Base-by-base conservation (phyloP, 1,139 yeast genomes). In the Candida tropicalis region DNA sequence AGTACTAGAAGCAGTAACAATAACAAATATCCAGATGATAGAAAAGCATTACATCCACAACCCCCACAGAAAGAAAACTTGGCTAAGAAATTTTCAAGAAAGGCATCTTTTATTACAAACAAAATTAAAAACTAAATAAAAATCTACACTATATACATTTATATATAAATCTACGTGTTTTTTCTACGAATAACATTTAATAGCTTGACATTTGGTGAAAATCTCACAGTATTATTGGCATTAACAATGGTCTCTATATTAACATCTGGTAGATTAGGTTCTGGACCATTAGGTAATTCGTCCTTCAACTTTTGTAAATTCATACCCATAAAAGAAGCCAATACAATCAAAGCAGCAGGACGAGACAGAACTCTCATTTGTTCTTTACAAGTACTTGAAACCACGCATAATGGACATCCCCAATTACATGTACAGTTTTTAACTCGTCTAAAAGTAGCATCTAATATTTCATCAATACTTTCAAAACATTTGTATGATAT, bases 381-480 rank as follows among this genome's bases (percentile, higher is more conserved):
- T 60, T 93, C 99, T 44, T 82, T 80, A 63, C 99, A 93, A 45
- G 78, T 79, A 2, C 87, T 70, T 1, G 88, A 84, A 2, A 91
- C 87, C 23, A 87, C 82, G 67, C 99, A 93, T 39, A 80, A 79
- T 0, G 96, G 96, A 63, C 99, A 93, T 0, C 99, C 99, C 77
- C 83, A 79, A 3, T 75, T 81, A 67, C 98, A 93, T 1, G 77
- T 75, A 60, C 99, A 93, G 10, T 69, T 73, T 24, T 69, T 70
- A 0, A 91, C 69, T 34, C 87, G 68, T 4, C 70, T 69, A 41
- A 81, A 66, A 0, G 97, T 84, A 5, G 82, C 75, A 28, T 65
- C 60, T 20, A 93, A 54, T 8, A 93, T 74, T 11, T 77, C 79
- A 48, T 84, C 87, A 25, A 87, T 77, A 53, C 84, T 81, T 43